Conservation (phyloP, 1,284 basidiomycete species). For the Papiliotrema terrestris region DNA sequence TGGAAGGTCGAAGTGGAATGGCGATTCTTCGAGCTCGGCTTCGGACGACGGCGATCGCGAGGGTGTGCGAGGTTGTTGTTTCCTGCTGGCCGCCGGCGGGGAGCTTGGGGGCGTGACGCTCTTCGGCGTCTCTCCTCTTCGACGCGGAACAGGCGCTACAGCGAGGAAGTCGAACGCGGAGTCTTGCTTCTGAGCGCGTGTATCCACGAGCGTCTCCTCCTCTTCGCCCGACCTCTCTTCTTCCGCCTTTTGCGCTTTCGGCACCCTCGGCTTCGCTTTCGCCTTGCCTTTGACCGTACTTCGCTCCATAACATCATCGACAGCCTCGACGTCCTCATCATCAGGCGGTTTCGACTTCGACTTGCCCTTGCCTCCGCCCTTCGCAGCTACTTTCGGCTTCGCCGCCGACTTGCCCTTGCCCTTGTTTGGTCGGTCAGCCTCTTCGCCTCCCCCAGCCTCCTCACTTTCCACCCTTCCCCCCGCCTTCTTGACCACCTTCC, state of each 20-base stretch:
- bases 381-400: background rate
- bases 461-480: background rate
- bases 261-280: slow-evolving; percentile 4
- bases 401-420: background rate
- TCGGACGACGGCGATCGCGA: background rate
- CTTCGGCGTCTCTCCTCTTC: slow-evolving; percentile 11
- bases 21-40: background rate
- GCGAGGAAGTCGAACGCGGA: slow-evolving; percentile 38
- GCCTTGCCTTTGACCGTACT: background rate
- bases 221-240: background rate
- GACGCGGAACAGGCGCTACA: slow-evolving; percentile 19
- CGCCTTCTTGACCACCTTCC: slow-evolving; percentile 1
- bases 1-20: background rate
- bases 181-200: slow-evolving; percentile 8
- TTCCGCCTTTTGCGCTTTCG: slow-evolving; percentile 8
- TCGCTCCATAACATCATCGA: no score
- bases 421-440: no score
- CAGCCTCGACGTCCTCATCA: background rate
- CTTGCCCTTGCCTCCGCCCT: background rate
- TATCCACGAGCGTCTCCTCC: slow-evolving; percentile 5
- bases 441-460: background rate
- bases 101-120: slow-evolving; percentile 16
- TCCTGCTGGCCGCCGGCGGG: slow-evolving; percentile 2
- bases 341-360: background rate
- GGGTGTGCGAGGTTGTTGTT: background rate